Base-by-base conservation (phyloP, 306 rosid species). In the Quercus wislizeni region DNA sequence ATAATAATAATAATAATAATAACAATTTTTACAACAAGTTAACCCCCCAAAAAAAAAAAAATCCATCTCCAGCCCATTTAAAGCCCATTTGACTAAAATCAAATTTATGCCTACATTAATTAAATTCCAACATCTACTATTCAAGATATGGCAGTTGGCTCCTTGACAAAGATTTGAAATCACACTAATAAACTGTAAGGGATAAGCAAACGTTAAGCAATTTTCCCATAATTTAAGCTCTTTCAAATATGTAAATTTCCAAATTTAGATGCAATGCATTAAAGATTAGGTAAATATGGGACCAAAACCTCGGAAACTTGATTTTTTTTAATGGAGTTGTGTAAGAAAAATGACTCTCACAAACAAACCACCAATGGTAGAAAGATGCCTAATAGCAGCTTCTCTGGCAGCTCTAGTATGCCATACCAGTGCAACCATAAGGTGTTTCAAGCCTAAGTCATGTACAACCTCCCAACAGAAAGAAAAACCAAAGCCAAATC, bases 341-440 rank as follows among this genome's bases (percentile, higher is more conserved):
- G 5, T 28, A 59, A 10, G 65, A 58, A 59, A 59, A 59, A 10
- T 4, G 11, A 4, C 14, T 10, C 23, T 21, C 31, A 11, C 28
- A 27, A 54, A 38, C 30, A n/a, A 57, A 62, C 43, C 58, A 82
- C 41, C 41, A 35, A 35, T 76, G 81, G 78, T 31, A 55, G 81
- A 76, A 71, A 71, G 54, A 13, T 82, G 85, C 55, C 68, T 76
- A 5, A 63, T 76, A 5, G 85, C 71, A 52, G 77, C 78, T 49
- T 76, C 81, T 54, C 61, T 76, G 20, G 81, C 64, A 49, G 35
- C 76, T 18, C 46, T 76, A 46, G 74, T 49, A 0, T 76, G 78
- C 30, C 85, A 82, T 73, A 78, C 78, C 12, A 71, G 85, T 25
- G 25, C 78, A 69, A 76, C 81, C 69, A 76, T 82, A 19, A 76